Evolutionary conservation across 2,329 filamentous ascomycete genomes (phyloP).

Genomic region (Colletotrichum coccodes): DNA sequence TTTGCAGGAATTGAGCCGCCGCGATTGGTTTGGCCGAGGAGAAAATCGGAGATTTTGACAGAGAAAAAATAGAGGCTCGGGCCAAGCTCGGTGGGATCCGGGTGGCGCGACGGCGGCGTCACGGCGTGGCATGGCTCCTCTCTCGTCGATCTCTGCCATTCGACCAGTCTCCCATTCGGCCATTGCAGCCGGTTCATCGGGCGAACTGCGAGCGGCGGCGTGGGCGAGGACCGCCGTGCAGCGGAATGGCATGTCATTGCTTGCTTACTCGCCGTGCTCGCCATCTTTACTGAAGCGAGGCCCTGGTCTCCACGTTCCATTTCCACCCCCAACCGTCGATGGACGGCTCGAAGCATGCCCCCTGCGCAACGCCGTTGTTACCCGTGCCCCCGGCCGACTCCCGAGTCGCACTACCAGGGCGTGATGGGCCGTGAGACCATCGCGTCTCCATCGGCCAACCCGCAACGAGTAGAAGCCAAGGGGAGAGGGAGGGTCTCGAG

Average conservation of each 20-base stretch:
- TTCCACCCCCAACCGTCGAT: not conserved
- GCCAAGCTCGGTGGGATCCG: conserved; percentile 23
- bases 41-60: not conserved
- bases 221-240: conserved; percentile 3
- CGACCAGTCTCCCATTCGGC: not conserved
- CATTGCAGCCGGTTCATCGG: conserved; percentile 15
- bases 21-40: conserved; percentile 11
- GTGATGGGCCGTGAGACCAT: conserved; percentile 1
- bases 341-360: not conserved
- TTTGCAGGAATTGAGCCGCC: not conserved
- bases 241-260: conserved; percentile 25
- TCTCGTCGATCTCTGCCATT: not conserved
- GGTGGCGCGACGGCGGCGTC: conserved; percentile 12
- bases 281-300: too few species aligned
- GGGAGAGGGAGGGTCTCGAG: conserved; percentile 18
- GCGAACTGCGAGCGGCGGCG: conserved; percentile 1
- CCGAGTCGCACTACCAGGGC: conserved; percentile 19
- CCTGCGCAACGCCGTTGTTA: conserved; percentile 22
- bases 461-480: conserved; percentile 17
- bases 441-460: conserved; percentile 26
- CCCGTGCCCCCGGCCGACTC: conserved; percentile 27
- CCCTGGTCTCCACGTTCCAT: conserved; percentile 5
- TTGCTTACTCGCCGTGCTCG: not conserved
- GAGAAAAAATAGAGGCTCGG: conserved; percentile 12
- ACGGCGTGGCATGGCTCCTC: not conserved